These are phyloP conservation scores for Saturnispora quitensis DNA, from an alignment of 805 yeast species.

Conservation along the genomic window DNA sequence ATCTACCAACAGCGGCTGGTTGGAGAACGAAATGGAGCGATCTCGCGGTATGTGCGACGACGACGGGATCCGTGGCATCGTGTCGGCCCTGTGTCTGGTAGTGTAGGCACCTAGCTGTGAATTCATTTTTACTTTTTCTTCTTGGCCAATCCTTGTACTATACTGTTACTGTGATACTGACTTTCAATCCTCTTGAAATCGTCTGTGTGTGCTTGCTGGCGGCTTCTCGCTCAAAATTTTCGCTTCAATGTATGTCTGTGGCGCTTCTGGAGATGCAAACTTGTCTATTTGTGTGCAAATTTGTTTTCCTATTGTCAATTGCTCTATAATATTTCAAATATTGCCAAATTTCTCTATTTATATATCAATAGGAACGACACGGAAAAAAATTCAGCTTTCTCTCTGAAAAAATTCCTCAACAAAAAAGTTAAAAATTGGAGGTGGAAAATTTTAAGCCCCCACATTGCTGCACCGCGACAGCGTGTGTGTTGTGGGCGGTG, in stretches of 20 bases:
- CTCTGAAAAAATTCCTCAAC: not conserved
- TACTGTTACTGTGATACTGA: no score
- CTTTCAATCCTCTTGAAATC: not conserved
- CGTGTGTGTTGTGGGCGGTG: not conserved
- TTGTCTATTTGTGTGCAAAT: not conserved
- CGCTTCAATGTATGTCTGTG: no score
- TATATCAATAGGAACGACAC: not conserved
- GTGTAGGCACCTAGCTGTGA: not conserved
- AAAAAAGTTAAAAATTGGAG: not conserved
- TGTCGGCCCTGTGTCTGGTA: not conserved
- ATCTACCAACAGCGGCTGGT: constrained; percentile 33
- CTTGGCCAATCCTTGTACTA: no score
- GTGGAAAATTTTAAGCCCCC: not conserved
- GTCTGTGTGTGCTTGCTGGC: not conserved
- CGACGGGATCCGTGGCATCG: not conserved
- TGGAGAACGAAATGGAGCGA: not conserved
- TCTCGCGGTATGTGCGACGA: not conserved
- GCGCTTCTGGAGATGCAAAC: not conserved
- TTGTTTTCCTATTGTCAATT: not conserved
- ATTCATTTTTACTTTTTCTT: not conserved
- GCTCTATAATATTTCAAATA: not conserved
- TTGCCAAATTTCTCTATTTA: not conserved
- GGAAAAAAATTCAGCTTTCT: not conserved
- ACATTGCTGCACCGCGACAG: not conserved
- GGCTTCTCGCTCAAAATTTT: not conserved